Base-by-base conservation (phyloP, 2,329 filamentous ascomycete species). In the Colletotrichum eremochloae region DNA sequence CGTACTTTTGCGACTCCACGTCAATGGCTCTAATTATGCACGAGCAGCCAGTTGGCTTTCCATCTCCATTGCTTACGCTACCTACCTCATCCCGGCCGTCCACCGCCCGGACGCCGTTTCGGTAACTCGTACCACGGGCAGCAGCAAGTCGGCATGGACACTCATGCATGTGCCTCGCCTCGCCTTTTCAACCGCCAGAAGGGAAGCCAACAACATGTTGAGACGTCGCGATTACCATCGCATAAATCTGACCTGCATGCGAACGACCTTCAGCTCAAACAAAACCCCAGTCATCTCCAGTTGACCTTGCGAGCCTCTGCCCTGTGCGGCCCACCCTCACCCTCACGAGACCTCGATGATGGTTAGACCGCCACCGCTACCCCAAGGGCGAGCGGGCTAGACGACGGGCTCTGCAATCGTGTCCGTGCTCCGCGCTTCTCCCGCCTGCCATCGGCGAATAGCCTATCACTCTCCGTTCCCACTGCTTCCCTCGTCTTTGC, bases 261-360 rank as follows among this genome's bases (percentile, higher is more conserved):
- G 14, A 15, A 63, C 33, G 6, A 44, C 44, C 20, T 68, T 44
- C 63, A 33, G 67, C 46, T 33, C 67, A 57, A 62, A 56, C 42
- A 42, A 20, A 31, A n/a, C 6, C 18, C 29, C 31, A 29, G 12
- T 57, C 38, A 62, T 50, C 52, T 71, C 5, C 15, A 52, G 24
- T 40, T 53, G 68, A 38, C 58, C 65, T 71, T 71, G 57, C 58
- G 65, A 72, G 69, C 58, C 46, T 56, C 60, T 72, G 65, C 66
- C 48, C 60, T 29, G 53, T 64, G 69, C 66, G 24, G 24, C 24
- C 24, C 24, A 24, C 24, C 24, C 24, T 24, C 24, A 24, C 24
- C 24, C 24, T 24, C 24, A 24, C 24, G 24, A 24, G 24, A 24
- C 24, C 24, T 24, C 24, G 24, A 24, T 24, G 24, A 24, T 24